Base-by-base conservation (phyloP, 805 yeast genomes). In the Ogataea populi-albae region DNA sequence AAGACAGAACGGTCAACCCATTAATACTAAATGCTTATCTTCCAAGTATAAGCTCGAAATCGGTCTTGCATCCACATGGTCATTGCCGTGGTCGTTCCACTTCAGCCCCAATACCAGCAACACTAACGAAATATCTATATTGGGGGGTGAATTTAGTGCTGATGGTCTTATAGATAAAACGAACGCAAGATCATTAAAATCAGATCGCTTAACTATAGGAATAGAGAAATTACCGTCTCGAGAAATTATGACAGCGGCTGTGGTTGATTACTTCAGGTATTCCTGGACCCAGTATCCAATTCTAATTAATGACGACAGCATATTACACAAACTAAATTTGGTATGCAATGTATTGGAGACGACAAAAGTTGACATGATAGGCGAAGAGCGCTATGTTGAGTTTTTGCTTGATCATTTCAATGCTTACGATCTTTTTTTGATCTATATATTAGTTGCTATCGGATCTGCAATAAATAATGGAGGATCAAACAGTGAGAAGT, bases 241-340 rank as follows among this genome's bases (percentile, higher is more conserved):
- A 7, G 28, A 25, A 12, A 25, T 7, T 8, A 25, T 25, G 15
- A 25, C 14, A 10, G 27, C 15, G 16, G 6, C 17, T 6, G 19
- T 40, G 26, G 34, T 20, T 12, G 40, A 38, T 24, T 47, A 47
- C 23, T 45, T 33, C 34, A 37, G 36, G 18, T 36, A 31, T 26
- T 38, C 48, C 4, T 47, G 51, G 51, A 15, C 40, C 16, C 49
- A 42, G 19, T 43, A 35, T 23, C 51, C 51, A 4, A 40, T 45
- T n/a, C 17, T 42, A 3, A 21, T 26, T 2, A 42, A 37, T 11
- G 38, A 43, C 22, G 41, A 27, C n/a, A 22, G 32, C 3, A 17
- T 34, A 4, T 10, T 19, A 9, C 12, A 19, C 17, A 42, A 37
- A 27, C 23, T 37, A 14, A 32, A 37, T 23, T 18, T 23, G 12